phyloP scores from a whole-genome alignment of 2,329 filamentous ascomycete species.

The Colletotrichum sojae region DNA sequence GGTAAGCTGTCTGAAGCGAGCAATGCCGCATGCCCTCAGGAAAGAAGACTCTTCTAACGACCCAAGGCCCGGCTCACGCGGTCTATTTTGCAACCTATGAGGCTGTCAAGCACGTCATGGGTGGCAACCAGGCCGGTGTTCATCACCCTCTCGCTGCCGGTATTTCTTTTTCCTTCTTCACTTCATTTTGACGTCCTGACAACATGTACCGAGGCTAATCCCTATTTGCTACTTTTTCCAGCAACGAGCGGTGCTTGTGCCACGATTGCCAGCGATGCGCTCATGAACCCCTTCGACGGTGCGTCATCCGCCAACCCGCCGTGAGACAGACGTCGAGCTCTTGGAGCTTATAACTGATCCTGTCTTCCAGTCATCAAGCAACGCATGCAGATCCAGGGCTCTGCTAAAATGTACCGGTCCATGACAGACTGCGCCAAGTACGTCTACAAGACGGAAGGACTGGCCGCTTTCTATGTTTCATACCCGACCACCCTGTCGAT shows the following conservation, averaged over 20 bases:
- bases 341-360: too few species aligned
- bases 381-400: constrained; percentile 98
- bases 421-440: constrained; percentile 89
- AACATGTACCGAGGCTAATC: too few species aligned
- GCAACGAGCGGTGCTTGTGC: constrained; percentile 94
- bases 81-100: constrained; percentile 99
- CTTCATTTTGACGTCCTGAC: too few species aligned
- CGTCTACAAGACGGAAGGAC: constrained; percentile 88
- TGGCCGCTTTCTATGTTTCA: constrained; percentile 96
- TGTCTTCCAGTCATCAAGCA: constrained; percentile 89
- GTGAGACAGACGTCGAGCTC: too few species aligned
- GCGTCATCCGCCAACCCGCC: constrained; percentile 49
- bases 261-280: constrained; percentile 95
- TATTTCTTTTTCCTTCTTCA: constrained; percentile 58
- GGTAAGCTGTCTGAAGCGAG: constrained; percentile 67
- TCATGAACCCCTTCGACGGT: constrained; percentile 99
- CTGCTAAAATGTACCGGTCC: constrained; percentile 86
- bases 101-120: constrained; percentile 95
- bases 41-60: constrained; percentile 4
- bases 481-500: constrained; percentile 98
- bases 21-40: background rate
- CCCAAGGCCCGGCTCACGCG: constrained; percentile 91
- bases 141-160: constrained; percentile 96
- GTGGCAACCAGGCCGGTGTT: constrained; percentile 87
- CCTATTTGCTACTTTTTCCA: constrained; percentile 51